These are phyloP conservation scores for Chaetomiaceae sp. DNA, from an alignment of 2,329 filamentous ascomycete species.

Conservation along the genomic window DNA sequence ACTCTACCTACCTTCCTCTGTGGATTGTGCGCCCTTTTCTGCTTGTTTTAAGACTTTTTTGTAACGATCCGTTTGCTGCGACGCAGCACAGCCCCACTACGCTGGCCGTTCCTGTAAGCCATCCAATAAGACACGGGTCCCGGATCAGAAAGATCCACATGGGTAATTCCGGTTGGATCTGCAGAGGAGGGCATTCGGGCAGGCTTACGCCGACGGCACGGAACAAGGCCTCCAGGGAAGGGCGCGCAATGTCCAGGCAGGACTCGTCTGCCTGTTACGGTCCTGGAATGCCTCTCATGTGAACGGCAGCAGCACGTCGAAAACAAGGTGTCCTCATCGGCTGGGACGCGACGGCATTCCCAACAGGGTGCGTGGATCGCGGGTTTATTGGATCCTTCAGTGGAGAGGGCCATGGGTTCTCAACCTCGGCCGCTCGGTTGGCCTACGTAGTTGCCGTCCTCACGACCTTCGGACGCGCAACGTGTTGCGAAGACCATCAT, in stretches of 20 bases:
- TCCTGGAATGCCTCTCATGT: background rate
- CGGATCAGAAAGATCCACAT: background rate
- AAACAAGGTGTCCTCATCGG: conserved; percentile 4
- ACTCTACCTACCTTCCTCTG: too few species aligned
- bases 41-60: conserved; percentile 2
- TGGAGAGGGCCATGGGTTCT: conserved; percentile 10
- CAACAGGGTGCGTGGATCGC: background rate
- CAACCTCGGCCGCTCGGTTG: background rate
- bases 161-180: conserved; percentile 18
- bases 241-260: conserved; percentile 9
- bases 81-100: conserved; percentile 20
- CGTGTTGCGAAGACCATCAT: conserved; percentile 10
- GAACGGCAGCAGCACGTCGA: background rate
- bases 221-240: conserved; percentile 16
- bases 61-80: background rate
- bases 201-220: conserved; percentile 19
- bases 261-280: background rate
- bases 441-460: background rate
- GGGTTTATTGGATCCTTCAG: background rate
- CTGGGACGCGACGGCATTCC: background rate
- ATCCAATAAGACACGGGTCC: conserved; percentile 11
- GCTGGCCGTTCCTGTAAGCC: background rate
- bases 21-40: too few species aligned
- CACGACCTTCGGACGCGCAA: conserved; percentile 12
- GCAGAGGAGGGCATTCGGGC: conserved; percentile 8